Evolutionary conservation across 306 rosid species (phyloP), one percentile per base, ranked within the genome.

Genomic region (Castanea crenata): DNA sequence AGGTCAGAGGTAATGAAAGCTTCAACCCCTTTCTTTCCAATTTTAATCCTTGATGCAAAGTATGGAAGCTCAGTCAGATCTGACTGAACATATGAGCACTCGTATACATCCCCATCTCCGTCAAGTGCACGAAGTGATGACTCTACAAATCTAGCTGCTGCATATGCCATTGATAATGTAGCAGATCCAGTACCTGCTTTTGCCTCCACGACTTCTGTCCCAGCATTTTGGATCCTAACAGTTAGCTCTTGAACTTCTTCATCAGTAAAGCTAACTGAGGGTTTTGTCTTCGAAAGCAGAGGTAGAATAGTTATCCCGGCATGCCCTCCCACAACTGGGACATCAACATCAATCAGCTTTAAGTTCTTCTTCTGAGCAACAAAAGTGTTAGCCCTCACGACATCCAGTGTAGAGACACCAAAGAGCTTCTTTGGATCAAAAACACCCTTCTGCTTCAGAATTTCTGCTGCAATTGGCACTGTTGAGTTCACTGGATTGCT

Each of bases 101-200:
- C 99, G 0, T 93, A 96, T 54, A 96, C 99, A 87, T 96, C 98
- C 8, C 91, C 88, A 51, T 96, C 99, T 82, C 99, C 99, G 19
- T 93, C 99, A 38, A 96, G 89, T 0, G 97, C 99, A 20, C 99
- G 94, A 7, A 96, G 97, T 69, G 98, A 93, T 0, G 99, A 96
- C 84, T 96, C 99, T 3, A 96, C 97, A 70, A 96, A 96, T 86
- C 99, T 87, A 23, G 99, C 99, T 0, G 99, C 99, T 3, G 98
- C 98, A 84, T 96, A 96, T 62, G 99, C 99, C 99, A 96, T 96
- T 14, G 99, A 96, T 86, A 96, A 78, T 65, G 99, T 96, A 46
- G 99, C 99, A 55, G 99, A 96, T 25, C 99, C 99, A 14, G 97
- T 87, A 61, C 99, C 99, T 5, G 98, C 99, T 88, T 96, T 96